These are phyloP conservation scores for Lophiotrema nucula DNA, from an alignment of 495 filamentous ascomycete genomes.

Conservation along the genomic window DNA sequence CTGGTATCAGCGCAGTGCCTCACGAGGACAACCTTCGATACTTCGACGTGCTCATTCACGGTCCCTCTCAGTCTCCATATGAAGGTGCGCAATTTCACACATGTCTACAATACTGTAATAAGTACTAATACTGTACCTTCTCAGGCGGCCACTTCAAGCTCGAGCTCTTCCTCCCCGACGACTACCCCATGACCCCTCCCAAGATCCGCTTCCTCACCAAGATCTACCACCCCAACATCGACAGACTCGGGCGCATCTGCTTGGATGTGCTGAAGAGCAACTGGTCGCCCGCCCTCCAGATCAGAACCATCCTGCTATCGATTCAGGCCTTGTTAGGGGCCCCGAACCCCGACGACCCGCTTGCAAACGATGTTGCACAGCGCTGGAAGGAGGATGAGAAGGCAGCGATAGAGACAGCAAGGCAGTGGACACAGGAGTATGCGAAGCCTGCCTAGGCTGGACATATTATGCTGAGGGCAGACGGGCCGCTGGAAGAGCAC, in stretches of 20 bases:
- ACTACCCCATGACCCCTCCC: slow-evolving; percentile 98
- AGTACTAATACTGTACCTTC: not conserved
- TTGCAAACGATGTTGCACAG: slow-evolving; percentile 97
- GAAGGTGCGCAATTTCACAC: slow-evolving; percentile 59
- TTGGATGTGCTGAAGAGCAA: slow-evolving; percentile 98
- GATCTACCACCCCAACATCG: slow-evolving; percentile 99
- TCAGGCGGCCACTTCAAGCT: slow-evolving; percentile 93
- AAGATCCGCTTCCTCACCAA: slow-evolving; percentile 98
- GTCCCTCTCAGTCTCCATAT: slow-evolving; percentile 90
- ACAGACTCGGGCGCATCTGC: slow-evolving; percentile 95
- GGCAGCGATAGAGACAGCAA: slow-evolving; percentile 84
- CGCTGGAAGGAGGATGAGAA: slow-evolving; percentile 94
- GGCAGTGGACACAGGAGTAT: slow-evolving; percentile 68
- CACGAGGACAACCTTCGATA: slow-evolving; percentile 98
- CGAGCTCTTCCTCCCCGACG: slow-evolving; percentile 97
- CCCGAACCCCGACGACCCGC: slow-evolving; percentile 94
- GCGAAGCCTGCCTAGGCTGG: too few relatives aligned
- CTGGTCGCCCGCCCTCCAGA: slow-evolving; percentile 98
- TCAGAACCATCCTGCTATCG: slow-evolving; percentile 93
- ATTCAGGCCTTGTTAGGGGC: slow-evolving; percentile 96
- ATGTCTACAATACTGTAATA: not conserved
- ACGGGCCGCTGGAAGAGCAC: too few relatives aligned
- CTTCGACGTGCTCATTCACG: slow-evolving; percentile 95
- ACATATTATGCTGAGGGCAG: too few relatives aligned
- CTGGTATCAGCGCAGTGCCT: slow-evolving; percentile 94